phyloP scores from a whole-genome alignment of 1,139 yeast species.

The Arxiozyma bovina region DNA sequence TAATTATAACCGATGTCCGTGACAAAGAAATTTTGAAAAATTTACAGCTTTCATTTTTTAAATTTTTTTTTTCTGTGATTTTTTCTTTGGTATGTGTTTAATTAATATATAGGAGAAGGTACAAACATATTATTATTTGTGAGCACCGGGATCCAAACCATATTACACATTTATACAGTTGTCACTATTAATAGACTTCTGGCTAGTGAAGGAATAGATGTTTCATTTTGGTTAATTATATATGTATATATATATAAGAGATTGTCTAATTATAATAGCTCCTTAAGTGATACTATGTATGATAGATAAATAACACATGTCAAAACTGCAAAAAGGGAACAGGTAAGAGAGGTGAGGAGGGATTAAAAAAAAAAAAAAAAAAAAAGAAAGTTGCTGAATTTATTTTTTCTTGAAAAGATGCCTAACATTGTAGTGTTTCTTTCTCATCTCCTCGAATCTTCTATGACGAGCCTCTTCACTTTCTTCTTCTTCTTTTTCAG shows the following conservation, averaged over 20 bases:
- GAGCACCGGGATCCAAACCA: no score
- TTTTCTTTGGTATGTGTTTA: not conserved
- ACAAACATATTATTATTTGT: no score
- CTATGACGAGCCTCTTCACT: constrained; percentile 60
- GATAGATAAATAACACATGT: no score
- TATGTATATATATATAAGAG: not conserved
- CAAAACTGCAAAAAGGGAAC: no score
- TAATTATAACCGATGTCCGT: not conserved
- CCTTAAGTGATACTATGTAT: no score
- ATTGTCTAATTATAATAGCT: not conserved
- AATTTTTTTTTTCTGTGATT: not conserved
- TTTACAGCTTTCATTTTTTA: not conserved
- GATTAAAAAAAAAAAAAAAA: no score
- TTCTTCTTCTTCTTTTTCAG: constrained; percentile 37
- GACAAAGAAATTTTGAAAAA: not conserved
- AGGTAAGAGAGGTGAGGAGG: no score
- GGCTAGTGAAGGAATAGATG: not conserved
- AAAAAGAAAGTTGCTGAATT: no score
- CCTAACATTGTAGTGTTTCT: constrained; percentile 67
- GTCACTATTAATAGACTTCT: no score
- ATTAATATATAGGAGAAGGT: not conserved
- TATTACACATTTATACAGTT: no score
- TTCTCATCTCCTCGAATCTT: constrained; percentile 66
- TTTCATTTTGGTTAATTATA: no score
- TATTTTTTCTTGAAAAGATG: constrained; percentile 38